Conservation (phyloP, 805 yeast species). For the Saccharomycopsis sp. region DNA sequence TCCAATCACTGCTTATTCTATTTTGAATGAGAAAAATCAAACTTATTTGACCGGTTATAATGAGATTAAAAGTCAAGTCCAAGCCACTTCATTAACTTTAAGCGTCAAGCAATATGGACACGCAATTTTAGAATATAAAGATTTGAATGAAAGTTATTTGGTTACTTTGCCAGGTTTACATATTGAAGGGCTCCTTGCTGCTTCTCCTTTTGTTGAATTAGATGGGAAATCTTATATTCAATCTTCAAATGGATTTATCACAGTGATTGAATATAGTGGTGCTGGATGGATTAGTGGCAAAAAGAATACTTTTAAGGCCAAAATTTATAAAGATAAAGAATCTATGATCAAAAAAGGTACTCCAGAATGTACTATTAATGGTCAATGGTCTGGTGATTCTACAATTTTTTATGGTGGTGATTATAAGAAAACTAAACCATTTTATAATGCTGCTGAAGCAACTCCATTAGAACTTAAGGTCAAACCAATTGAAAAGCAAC, state of each 20-base stretch:
- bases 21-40: constrained; percentile 61
- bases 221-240: constrained; percentile 84
- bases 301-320: constrained; percentile 85
- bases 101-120: constrained; percentile 91
- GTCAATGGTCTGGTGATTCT: constrained; percentile 87
- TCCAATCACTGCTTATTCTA: constrained; percentile 88
- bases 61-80: constrained; percentile 74
- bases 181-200: constrained; percentile 85
- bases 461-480: constrained; percentile 51
- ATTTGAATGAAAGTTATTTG: constrained; percentile 56
- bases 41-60: constrained; percentile 79
- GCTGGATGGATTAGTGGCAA: constrained; percentile 94
- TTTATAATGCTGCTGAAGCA: constrained; percentile 49
- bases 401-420: constrained; percentile 46
- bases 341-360: constrained; percentile 44
- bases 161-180: constrained; percentile 92
- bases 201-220: constrained; percentile 89
- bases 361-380: constrained; percentile 69
- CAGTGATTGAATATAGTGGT: constrained; percentile 74
- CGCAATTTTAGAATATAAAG: constrained; percentile 58
- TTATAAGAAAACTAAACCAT: constrained; percentile 37
- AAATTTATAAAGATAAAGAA: constrained; percentile 47
- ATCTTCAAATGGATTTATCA: constrained; percentile 64
- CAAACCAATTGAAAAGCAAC: constrained; percentile 75
- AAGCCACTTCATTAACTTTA: constrained; percentile 57